These are phyloP conservation scores for Phlyctochytrium planicorne DNA, from an alignment of 192 early-diverging fungal species.

Conservation along the genomic window DNA sequence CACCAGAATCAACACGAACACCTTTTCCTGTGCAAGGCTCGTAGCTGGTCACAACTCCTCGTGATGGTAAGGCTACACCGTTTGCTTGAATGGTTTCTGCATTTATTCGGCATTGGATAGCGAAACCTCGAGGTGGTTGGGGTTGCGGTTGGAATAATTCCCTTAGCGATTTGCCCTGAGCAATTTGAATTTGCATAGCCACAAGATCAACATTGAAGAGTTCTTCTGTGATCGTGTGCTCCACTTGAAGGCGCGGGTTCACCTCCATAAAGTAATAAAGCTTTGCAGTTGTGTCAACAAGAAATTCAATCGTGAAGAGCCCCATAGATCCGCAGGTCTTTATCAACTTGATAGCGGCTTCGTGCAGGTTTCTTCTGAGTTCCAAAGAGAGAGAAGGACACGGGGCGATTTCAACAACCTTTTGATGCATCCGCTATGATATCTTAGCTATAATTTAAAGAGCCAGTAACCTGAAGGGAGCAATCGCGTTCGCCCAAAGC, in stretches of 20 bases:
- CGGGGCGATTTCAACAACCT: conserved; percentile 87
- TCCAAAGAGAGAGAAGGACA: conserved; percentile 30
- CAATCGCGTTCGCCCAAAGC: conserved; percentile 96
- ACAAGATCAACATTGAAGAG: conserved; percentile 94
- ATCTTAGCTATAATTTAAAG: no score
- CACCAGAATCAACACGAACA: no score
- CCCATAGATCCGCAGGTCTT: conserved; percentile 86
- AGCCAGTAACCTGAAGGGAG: conserved; percentile 95
- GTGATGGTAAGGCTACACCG: no score
- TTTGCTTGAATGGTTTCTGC: no score
- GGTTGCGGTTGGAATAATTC: conserved; percentile 83
- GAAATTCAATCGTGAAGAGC: conserved; percentile 96
- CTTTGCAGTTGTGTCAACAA: conserved; percentile 80
- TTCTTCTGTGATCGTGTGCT: conserved; percentile 98
- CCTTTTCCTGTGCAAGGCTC: no score
- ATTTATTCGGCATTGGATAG: conserved; percentile 96
- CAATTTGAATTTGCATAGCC: conserved; percentile 92
- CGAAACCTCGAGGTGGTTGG: conserved; percentile 75
- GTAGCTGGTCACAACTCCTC: no score
- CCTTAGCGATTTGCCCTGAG: conserved; percentile 77
- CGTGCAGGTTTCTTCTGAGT: conserved; percentile 75
- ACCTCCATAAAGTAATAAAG: conserved; percentile 99
- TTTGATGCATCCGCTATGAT: conserved; percentile 96
- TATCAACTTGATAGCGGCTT: conserved; percentile 90
- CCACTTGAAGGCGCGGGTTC: conserved; percentile 97